Conservation (phyloP, 305 asterid genomes). For the Fraxinus platypoda region DNA sequence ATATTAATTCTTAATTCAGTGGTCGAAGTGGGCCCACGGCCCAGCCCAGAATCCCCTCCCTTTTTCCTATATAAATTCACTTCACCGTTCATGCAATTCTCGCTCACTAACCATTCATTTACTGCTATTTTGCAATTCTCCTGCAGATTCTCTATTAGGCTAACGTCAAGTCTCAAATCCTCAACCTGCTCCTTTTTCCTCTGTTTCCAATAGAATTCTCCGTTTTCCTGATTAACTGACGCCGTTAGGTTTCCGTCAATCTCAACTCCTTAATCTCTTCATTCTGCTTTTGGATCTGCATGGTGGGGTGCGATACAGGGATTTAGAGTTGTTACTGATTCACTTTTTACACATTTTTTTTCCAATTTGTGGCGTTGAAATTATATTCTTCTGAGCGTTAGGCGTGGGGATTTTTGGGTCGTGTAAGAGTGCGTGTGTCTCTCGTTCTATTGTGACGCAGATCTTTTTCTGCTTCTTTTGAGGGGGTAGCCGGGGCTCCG, state of each 20-base stretch:
- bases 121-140: not conserved
- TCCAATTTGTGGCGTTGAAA: not conserved
- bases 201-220: no score
- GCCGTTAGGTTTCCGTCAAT: not conserved
- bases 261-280: not conserved
- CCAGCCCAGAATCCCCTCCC: not conserved
- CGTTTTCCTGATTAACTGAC: not conserved
- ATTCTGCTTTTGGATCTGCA: not conserved
- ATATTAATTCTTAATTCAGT: no score
- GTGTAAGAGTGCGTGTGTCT: conserved; percentile 24
- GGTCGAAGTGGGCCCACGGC: not conserved
- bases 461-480: conserved; percentile 80
- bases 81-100: not conserved
- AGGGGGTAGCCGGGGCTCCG: conserved; percentile 99
- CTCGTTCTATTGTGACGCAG: conserved; percentile 55
- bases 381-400: conserved; percentile 18
- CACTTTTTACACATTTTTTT: not conserved
- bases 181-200: not conserved
- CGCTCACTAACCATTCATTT: not conserved
- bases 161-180: not conserved
- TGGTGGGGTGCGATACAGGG: not conserved
- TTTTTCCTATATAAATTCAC: not conserved
- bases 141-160: not conserved
- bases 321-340: conserved; percentile 14
- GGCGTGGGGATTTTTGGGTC: conserved; percentile 50